Conservation (phyloP, 2,329 filamentous ascomycete genomes). For the Tolypocladium endophyticum region DNA sequence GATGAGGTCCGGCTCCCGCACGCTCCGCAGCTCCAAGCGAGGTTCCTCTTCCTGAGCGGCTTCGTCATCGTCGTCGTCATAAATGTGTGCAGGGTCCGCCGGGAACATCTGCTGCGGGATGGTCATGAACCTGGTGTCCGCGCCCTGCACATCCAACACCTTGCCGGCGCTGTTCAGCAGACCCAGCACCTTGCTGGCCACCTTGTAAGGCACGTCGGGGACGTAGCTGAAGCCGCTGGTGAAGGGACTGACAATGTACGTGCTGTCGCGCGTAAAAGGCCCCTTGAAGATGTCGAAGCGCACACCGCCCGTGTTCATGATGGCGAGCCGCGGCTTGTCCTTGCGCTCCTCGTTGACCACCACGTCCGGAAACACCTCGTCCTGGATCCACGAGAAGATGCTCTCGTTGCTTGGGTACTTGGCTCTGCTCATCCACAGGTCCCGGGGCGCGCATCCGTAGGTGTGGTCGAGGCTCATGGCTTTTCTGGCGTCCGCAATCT, state of each 20-base stretch:
- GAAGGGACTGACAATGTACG: slow-evolving; percentile 82
- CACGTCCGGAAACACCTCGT: slow-evolving; percentile 61
- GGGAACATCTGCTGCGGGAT: slow-evolving; percentile 35
- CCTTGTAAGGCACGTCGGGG: slow-evolving; percentile 67
- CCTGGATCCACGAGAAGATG: slow-evolving; percentile 72
- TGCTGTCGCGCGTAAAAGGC: slow-evolving; percentile 77
- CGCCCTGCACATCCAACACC: slow-evolving; percentile 28
- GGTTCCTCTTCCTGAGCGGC: slow-evolving; percentile 10
- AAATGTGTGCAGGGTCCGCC: slow-evolving; percentile 2
- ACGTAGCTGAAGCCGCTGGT: slow-evolving; percentile 67
- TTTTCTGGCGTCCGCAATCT: slow-evolving; percentile 60
- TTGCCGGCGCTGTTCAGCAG: slow-evolving; percentile 45
- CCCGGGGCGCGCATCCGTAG: slow-evolving; percentile 74
- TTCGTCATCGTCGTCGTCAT: slow-evolving; percentile 3
- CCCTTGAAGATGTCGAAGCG: slow-evolving; percentile 95
- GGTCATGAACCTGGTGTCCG: slow-evolving; percentile 35
- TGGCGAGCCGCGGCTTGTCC: slow-evolving; percentile 55
- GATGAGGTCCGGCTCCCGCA: slow-evolving; percentile 28
- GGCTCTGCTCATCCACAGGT: slow-evolving; percentile 72
- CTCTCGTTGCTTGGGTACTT: slow-evolving; percentile 64
- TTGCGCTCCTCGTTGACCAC: slow-evolving; percentile 47
- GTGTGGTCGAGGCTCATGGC: slow-evolving; percentile 60
- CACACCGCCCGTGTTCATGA: slow-evolving; percentile 83
- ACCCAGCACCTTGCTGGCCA: slow-evolving; percentile 58
- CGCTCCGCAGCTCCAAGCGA: slow-evolving; percentile 20